Base-by-base conservation (phyloP, 805 yeast genomes). In the Candida rishiriensis region DNA sequence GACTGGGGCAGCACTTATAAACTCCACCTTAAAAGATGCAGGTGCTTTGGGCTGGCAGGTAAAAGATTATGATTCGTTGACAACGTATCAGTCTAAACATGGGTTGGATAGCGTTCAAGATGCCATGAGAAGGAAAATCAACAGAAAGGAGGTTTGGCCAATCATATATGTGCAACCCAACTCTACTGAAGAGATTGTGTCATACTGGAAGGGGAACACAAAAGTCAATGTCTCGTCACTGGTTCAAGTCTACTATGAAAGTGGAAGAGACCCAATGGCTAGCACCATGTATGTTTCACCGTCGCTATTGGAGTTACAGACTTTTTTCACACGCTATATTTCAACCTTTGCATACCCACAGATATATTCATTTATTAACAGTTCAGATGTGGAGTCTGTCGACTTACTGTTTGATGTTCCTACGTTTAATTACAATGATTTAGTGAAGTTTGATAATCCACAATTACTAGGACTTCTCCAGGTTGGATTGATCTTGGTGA, bases 401-500 rank as follows among this genome's bases (percentile, higher is more conserved):
- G 21, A 30, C 18, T 26, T 38, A 26, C 16, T 41, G n/a, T 41
- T 39, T 26, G 32, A 29, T 30, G 31, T 35, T 10, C 29, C 38
- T 7, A 38, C 17, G 9, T 38, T 43, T 70, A 26, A 57, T 55
- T 26, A 72, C 73, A 8, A 61, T 7, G 86, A 82, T 52, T 53
- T 65, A 42, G 64, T 71, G n/a, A 83, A 83, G 2, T 70, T 65
- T 46, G 60, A 61, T 3, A 65, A 76, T 52, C 66, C 73, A 2
- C 76, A 75, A 8, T 53, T 79, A 10, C 53, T 71, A 29, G 86
- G 85, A 1, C 84, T 86, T 7, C 63, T 76, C 3, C 87, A 81
- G 56, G 82, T 82, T 45, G 88, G 88, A 36, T 66, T 79, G 52
- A 79, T 83, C 59, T 81, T 76, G 59, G 65, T 80, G 60, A 71